Evolutionary conservation across 2,329 filamentous ascomycete genomes (phyloP).

Genomic region (Aspergillus terreus): DNA sequence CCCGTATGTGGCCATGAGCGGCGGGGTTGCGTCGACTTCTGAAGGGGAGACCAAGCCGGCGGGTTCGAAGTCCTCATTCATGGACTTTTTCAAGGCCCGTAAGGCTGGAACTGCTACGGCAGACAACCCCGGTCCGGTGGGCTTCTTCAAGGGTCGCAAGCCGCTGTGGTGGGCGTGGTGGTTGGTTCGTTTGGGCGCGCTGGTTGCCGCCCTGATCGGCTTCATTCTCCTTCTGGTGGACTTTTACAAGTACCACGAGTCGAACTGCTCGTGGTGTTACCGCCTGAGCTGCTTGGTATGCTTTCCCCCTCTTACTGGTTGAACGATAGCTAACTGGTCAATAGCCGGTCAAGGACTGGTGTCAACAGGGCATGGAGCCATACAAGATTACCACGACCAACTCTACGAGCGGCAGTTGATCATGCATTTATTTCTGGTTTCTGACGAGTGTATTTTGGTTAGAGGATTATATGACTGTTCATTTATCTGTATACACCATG

Average conservation of each 20-base stretch:
- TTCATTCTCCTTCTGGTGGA: constrained; percentile 87
- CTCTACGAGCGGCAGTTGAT: constrained; percentile 1
- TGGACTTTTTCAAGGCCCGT: constrained; percentile 42
- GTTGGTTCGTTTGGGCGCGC: constrained; percentile 72
- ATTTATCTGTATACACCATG: neutral
- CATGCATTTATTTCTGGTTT: neutral
- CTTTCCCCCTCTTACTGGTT: constrained; percentile 22
- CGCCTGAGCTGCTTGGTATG: constrained; percentile 89
- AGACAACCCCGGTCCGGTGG: constrained; percentile 33
- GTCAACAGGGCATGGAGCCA: constrained; percentile 30
- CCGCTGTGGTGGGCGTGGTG: constrained; percentile 98
- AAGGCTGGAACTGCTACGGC: constrained; percentile 53
- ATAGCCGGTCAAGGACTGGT: constrained; percentile 45
- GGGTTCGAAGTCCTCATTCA: constrained; percentile 58
- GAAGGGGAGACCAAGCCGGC: constrained; percentile 44
- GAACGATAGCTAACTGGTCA: constrained; percentile 11
- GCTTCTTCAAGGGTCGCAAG: constrained; percentile 90
- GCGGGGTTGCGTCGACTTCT: constrained; percentile 35
- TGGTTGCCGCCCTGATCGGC: constrained; percentile 76
- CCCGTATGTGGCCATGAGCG: constrained; percentile 67
- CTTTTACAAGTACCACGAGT: constrained; percentile 72
- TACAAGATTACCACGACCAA: constrained; percentile 5
- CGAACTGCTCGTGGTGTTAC: constrained; percentile 87
- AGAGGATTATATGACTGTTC: neutral
- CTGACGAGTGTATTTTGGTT: neutral